Conservation (phyloP, 208 protist species). For the Trypanosoma congolense region DNA sequence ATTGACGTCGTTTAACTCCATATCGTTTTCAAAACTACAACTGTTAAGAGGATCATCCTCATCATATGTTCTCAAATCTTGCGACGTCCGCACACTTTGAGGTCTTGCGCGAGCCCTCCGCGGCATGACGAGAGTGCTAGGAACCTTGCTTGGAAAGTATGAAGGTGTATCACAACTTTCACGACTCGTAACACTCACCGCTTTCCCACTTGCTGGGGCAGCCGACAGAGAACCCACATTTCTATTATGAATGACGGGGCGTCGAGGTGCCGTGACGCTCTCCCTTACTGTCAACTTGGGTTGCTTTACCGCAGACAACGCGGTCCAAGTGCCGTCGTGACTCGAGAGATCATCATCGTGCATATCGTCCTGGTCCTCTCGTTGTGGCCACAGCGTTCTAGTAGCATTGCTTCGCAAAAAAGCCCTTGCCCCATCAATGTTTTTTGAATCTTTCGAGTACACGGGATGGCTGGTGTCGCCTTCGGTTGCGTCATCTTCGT, state of each 20-base stretch:
- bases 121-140: too few species aligned
- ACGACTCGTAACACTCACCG: background rate
- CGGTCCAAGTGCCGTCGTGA: background rate
- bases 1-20: background rate
- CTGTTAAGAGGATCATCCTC: too few species aligned
- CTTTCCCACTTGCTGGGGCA: background rate
- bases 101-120: too few species aligned
- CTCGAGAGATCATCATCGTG: constrained; percentile 1
- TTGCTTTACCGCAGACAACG: background rate
- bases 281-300: background rate
- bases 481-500: constrained; percentile 18
- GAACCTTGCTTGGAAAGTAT: too few species aligned
- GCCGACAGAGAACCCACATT: background rate
- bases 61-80: too few species aligned
- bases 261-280: background rate
- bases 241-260: background rate
- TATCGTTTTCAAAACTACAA: too few species aligned
- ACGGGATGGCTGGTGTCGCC: background rate
- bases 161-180: background rate
- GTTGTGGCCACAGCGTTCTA: background rate
- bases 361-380: background rate
- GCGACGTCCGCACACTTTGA: too few species aligned
- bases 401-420: constrained; percentile 51
- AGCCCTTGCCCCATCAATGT: constrained; percentile 29
- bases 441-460: background rate